Conservation (phyloP, 2,329 filamentous ascomycete genomes). For the Myriosclerotinia curreyana region DNA sequence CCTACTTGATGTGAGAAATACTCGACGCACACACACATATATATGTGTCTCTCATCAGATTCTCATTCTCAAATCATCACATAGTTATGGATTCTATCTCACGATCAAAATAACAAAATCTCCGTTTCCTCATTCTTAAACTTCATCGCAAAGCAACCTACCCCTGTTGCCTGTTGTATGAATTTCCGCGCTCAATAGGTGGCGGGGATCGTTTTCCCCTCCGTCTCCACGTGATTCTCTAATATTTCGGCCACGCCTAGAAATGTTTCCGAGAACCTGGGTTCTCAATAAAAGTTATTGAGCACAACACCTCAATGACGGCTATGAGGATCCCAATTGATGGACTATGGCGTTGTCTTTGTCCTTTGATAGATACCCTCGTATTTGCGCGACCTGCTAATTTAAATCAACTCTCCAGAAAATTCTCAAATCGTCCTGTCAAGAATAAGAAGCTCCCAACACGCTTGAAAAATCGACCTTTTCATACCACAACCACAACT, state of each 20-base stretch:
- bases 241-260: conserved; percentile 1
- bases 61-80: conserved; percentile 1
- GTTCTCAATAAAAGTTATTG: conserved; percentile 22
- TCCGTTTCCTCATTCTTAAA: neutral
- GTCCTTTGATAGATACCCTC: conserved; percentile 51
- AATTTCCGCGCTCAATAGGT: conserved; percentile 1
- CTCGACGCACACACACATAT: neutral
- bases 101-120: neutral
- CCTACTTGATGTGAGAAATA: neutral
- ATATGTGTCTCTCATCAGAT: neutral
- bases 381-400: conserved; percentile 24
- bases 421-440: conserved; percentile 10
- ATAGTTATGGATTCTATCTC: neutral
- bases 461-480: conserved; percentile 5
- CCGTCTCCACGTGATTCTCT: conserved; percentile 11
- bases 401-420: conserved; percentile 5
- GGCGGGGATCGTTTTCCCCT: conserved; percentile 12
- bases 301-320: conserved; percentile 36
- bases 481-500: neutral
- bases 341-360: conserved; percentile 63
- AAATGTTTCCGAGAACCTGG: conserved; percentile 9
- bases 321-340: conserved; percentile 45
- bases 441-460: conserved; percentile 11
- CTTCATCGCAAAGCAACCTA: neutral
- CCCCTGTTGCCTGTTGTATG: neutral